Conservation (phyloP, 139 green algal genomes). For the Chlorella sp. region DNA sequence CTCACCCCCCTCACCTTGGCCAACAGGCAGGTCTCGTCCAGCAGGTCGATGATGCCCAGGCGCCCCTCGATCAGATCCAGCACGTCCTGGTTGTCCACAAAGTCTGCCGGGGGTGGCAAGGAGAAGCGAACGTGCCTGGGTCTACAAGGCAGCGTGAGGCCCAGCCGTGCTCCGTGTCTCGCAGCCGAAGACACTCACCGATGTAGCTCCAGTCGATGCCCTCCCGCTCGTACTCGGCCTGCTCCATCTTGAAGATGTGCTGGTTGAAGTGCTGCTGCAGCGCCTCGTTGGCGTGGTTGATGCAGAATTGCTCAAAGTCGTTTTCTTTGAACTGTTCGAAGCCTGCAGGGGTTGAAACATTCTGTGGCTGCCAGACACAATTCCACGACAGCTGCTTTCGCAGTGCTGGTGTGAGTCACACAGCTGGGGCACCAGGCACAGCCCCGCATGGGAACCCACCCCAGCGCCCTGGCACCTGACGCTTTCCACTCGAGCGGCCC, state of each 20-base stretch:
- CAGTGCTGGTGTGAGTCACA: no score
- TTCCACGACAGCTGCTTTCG: no score
- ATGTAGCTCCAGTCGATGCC: constrained; percentile 97
- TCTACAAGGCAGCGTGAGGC: neutral
- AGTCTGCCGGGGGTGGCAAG: constrained; percentile 63
- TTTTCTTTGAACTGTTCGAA: constrained; percentile 86
- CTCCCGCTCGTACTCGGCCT: constrained; percentile 90
- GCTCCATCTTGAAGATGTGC: constrained; percentile 87
- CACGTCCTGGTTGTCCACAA: constrained; percentile 91
- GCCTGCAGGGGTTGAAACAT: constrained; percentile 34
- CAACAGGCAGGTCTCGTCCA: constrained; percentile 88
- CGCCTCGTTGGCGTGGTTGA: constrained; percentile 96
- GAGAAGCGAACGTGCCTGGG: neutral
- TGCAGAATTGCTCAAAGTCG: constrained; percentile 96
- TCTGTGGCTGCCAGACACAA: constrained; percentile 92
- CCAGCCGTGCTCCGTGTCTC: constrained; percentile 64
- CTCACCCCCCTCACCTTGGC: constrained; percentile 56
- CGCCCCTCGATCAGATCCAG: constrained; percentile 86
- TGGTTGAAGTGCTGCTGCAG: constrained; percentile 94
- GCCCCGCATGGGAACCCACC: no score
- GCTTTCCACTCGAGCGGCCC: no score
- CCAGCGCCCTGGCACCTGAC: no score
- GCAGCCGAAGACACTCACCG: no score
- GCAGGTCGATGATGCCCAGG: constrained; percentile 84
- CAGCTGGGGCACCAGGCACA: no score